These are phyloP conservation scores for Termitomyces heimii DNA, from an alignment of 768 basidiomycete species.

Conservation along the genomic window DNA sequence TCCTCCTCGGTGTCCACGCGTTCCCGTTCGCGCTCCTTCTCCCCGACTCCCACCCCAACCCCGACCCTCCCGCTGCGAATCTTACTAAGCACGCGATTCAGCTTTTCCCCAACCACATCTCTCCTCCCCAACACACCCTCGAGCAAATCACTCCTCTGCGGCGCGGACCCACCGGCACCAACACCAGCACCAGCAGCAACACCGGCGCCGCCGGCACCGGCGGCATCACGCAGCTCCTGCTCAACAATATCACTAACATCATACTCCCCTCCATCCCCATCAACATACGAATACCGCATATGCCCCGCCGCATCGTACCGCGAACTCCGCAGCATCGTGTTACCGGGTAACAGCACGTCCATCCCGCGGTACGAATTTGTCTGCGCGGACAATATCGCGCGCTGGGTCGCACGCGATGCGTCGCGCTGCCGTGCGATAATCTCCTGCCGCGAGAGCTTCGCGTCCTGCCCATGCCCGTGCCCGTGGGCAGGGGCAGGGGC, in stretches of 20 bases:
- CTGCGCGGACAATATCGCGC: conserved; percentile 76
- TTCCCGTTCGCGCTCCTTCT: not conserved
- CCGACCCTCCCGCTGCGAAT: conserved; percentile 63
- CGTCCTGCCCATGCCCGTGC: too few species aligned
- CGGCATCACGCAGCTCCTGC: conserved; percentile 66
- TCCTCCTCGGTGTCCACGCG: not conserved
- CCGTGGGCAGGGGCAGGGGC: too few species aligned
- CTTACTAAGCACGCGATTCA: conserved; percentile 71
- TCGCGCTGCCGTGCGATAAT: conserved; percentile 93
- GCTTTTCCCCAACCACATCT: conserved; percentile 60
- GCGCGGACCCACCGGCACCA: too few species aligned
- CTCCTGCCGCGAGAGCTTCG: conserved; percentile 75
- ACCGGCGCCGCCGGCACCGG: too few species aligned
- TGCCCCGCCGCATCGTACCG: conserved; percentile 63
- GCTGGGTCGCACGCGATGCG: conserved; percentile 78
- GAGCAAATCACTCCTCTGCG: conserved; percentile 53
- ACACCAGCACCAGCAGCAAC: too few species aligned
- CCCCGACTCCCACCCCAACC: conserved; percentile 26
- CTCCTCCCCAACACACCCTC: conserved; percentile 57
- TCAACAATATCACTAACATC: conserved; percentile 94
- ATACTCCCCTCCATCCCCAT: conserved; percentile 82
- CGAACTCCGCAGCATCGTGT: conserved; percentile 80
- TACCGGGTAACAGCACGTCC: conserved; percentile 83
- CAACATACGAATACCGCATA: conserved; percentile 92
- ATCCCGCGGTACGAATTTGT: conserved; percentile 82